Conservation (phyloP, 805 yeast genomes). For the Ogataea polymorpha region DNA sequence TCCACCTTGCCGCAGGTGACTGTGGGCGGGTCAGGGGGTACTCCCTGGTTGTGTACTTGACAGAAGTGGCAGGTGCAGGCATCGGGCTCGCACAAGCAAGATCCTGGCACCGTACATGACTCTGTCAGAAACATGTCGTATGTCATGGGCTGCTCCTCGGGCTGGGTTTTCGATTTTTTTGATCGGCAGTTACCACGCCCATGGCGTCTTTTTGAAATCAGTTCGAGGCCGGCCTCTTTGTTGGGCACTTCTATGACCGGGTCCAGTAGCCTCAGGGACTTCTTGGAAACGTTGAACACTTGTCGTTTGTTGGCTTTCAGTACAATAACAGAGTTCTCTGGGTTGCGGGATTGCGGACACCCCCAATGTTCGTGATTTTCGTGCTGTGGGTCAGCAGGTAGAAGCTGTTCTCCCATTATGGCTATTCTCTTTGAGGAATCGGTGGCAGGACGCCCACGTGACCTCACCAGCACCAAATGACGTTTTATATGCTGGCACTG, state of each 20-base stretch:
- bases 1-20: slow-evolving; percentile 23
- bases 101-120: slow-evolving; percentile 34
- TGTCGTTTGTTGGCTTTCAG: slow-evolving; percentile 35
- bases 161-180: background rate
- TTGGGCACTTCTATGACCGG: slow-evolving; percentile 35
- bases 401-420: slow-evolving; percentile 43
- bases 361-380: slow-evolving; percentile 6
- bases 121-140: slow-evolving; percentile 34
- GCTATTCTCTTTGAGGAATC: slow-evolving; percentile 59
- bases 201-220: slow-evolving; percentile 25
- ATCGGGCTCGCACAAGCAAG: slow-evolving; percentile 33
- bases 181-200: slow-evolving; percentile 17
- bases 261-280: slow-evolving; percentile 31
- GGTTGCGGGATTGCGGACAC: slow-evolving; percentile 1
- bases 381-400: background rate
- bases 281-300: slow-evolving; percentile 35
- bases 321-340: slow-evolving; percentile 27
- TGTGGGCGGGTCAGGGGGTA: slow-evolving; percentile 1
- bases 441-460: slow-evolving; percentile 82
- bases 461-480: slow-evolving; percentile 79
- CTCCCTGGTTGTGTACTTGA: slow-evolving; percentile 25
- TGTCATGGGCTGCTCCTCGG: slow-evolving; percentile 2
- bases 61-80: slow-evolving; percentile 33
- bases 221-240: slow-evolving; percentile 30
- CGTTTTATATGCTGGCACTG: slow-evolving; percentile 79